These are phyloP conservation scores for Cyamopsis tetragonoloba DNA, from an alignment of 306 rosid species.

Conservation along the genomic window DNA sequence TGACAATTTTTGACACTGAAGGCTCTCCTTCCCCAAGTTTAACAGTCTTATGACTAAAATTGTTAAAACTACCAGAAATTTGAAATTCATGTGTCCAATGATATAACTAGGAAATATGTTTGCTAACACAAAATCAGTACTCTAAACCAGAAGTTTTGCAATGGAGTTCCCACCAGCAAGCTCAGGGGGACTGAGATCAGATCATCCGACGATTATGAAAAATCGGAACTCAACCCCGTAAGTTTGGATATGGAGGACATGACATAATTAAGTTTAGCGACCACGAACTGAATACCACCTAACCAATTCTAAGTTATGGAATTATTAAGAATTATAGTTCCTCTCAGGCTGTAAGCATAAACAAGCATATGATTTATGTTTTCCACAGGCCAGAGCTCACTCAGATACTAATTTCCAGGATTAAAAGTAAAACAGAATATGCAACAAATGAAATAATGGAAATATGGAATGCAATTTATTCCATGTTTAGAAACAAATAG, in stretches of 20 bases:
- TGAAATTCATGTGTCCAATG: too few species aligned
- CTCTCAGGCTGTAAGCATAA: neutral
- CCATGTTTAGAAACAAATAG: neutral
- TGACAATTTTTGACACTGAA: too few species aligned
- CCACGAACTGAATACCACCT: neutral
- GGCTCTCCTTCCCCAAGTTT: too few species aligned
- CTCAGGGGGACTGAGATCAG: neutral
- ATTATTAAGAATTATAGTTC: neutral
- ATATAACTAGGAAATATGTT: neutral
- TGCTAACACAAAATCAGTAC: neutral
- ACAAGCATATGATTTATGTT: neutral
- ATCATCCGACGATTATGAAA: neutral
- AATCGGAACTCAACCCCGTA: neutral
- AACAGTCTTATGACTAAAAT: too few species aligned
- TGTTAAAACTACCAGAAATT: too few species aligned
- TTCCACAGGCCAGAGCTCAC: neutral
- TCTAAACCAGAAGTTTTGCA: neutral
- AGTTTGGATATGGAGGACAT: neutral
- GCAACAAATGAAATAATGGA: neutral
- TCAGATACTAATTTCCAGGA: neutral
- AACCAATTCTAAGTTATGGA: neutral
- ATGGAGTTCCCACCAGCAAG: neutral
- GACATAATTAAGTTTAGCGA: neutral
- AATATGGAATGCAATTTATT: neutral
- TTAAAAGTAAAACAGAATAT: neutral